Evolutionary conservation across 345 rosid genomes (phyloP).

Genomic region (rapeseed (Brassica napus)): Da-Ae NC_063452.1:50516501-50517000

Average conservation of each 20-base stretch:
- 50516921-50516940: no score
- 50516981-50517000: no score
- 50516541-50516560: not conserved
- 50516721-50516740: no score
- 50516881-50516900: not conserved
- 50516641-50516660: no score
- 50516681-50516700: no score
- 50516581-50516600: not conserved
- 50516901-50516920: no score
- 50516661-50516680: no score
- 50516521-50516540: not conserved
- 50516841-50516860: not conserved
- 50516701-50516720: not conserved
- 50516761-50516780: not conserved
- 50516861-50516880: conserved; percentile 2
- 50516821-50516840: not conserved
- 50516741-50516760: no score
- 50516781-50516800: not conserved
- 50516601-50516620: not conserved
- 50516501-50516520: not conserved
- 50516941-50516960: no score
- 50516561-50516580: not conserved
- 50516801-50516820: no score
- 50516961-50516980: no score
- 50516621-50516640: not conserved